Evolutionary conservation across 495 filamentous ascomycete species (phyloP), one percentile per base, ranked within the genome.

Genomic region (Aspergillus coremiiformis): DNA sequence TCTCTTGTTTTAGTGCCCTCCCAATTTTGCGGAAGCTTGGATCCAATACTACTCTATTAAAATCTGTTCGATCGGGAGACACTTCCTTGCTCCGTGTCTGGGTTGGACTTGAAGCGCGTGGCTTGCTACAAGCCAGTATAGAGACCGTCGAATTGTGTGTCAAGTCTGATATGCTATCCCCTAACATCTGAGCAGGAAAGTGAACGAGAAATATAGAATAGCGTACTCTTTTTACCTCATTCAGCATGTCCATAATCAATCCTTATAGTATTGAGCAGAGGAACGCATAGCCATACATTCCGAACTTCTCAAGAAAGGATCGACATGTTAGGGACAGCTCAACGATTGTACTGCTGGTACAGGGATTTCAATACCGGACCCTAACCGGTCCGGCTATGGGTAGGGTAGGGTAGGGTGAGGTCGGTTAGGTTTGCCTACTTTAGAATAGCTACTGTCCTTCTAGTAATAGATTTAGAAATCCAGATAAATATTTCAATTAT

Each of bases 51-150:
- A 69, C 67, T 5, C 61, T 74, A 52, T 42, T 76, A 39, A 57
- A 71, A 46, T 73, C 73, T 17, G 75, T 76, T 1, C 80, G 79
- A 51, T 73, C 79, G 30, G 85, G 85, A 46, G 91, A 95, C 60
- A 85, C 87, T 57, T 89, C 85, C n/a, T 91, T 98, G 84, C 70
- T 96, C 56, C 89, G 90, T 63, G 83, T 98, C 0, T 98, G 93
- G 93, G 78, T 91, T 29, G 91, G 90, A 11, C 71, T 98, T 19
- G 93, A 98, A 66, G 86, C 90, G 20, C 79, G 93, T 52, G 84
- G 83, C 56, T 88, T 93, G 63, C 75, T 97, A 68, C 86, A 90
- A 67, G 89, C 87, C 41, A 90, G 86, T 52, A 82, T 90, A 39
- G 89, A 96, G 59, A 87, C 87, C 66, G 90, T 95, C 12, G 89